Percentiles rank a stretch among this genome's conserved stretches.
Conservation (phyloP, 1,139 yeast species). For the Komagataea norvegica region DNA sequence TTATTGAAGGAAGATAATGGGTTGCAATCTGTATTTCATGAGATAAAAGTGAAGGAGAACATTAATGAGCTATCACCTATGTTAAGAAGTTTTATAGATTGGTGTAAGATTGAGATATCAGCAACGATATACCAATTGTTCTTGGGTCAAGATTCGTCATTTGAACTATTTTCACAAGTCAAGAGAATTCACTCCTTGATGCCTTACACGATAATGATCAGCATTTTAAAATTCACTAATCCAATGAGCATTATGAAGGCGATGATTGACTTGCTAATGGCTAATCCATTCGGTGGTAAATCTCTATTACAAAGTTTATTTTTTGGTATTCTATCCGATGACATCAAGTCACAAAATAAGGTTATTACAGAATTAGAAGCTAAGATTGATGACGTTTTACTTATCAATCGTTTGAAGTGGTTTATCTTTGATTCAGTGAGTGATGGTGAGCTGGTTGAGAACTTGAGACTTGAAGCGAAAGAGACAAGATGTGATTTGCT, state of each 20-base stretch:
- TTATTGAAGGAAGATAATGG: constrained; percentile 31
- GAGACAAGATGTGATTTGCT: constrained; percentile 32
- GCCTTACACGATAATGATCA: constrained; percentile 73
- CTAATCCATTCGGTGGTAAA: constrained; percentile 68
- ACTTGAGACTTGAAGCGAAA: constrained; percentile 26
- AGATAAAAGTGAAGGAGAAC: constrained; percentile 50
- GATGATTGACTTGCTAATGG: constrained; percentile 71
- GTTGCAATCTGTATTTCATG: constrained; percentile 33
- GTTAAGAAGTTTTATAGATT: constrained; percentile 64
- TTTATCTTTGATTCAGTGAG: constrained; percentile 18
- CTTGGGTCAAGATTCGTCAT: constrained; percentile 73
- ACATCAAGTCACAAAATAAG: constrained; percentile 59
- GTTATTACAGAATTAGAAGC: constrained; percentile 47
- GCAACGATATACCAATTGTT: constrained; percentile 78
- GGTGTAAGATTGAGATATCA: constrained; percentile 79
- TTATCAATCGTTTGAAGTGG: constrained; percentile 7
- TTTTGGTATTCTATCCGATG: constrained; percentile 72
- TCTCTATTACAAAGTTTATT: constrained; percentile 71
- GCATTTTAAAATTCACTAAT: constrained; percentile 73
- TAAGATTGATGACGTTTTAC: constrained; percentile 26
- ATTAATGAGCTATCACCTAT: constrained; percentile 66
- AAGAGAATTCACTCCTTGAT: constrained; percentile 65
- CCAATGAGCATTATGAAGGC: constrained; percentile 81
- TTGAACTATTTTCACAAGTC: constrained; percentile 65
- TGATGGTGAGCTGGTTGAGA: constrained; percentile 1